Evolutionary conservation across 2,329 filamentous ascomycete species (phyloP).

Genomic region (Diplodia sapinea): DNA sequence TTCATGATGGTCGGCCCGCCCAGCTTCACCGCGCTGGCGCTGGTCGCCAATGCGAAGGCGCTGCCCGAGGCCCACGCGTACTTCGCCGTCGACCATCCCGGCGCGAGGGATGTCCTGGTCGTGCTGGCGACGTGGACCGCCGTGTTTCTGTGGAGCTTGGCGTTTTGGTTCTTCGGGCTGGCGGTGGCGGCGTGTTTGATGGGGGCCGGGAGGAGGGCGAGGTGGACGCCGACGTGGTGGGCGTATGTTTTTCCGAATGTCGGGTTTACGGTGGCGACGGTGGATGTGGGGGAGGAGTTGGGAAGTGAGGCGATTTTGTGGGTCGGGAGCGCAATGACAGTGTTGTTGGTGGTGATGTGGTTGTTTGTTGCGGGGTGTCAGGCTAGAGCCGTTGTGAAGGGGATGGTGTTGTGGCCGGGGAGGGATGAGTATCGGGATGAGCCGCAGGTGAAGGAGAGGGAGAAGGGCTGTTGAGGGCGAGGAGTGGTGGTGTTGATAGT

Average conservation of each 20-base stretch:
- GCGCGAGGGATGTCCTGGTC: constrained; percentile 49
- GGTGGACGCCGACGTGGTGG: constrained; percentile 69
- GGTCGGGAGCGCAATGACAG: constrained; percentile 56
- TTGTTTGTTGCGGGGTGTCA: constrained; percentile 60
- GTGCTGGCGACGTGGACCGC: constrained; percentile 55
- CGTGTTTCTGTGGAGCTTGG: constrained; percentile 70
- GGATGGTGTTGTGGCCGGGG: constrained; percentile 63
- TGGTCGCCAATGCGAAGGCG: constrained; percentile 70
- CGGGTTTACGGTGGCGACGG: constrained; percentile 51
- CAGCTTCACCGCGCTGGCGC: constrained; percentile 71
- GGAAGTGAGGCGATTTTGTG: constrained; percentile 45
- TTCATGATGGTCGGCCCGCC: constrained; percentile 79
- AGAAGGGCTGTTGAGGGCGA: neutral
- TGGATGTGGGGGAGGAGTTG: constrained; percentile 47
- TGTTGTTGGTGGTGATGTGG: constrained; percentile 60
- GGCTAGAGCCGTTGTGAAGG: constrained; percentile 56
- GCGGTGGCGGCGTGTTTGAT: constrained; percentile 44
- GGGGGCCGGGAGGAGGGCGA: constrained; percentile 43
- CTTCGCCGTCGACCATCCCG: constrained; percentile 41
- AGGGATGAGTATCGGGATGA: constrained; percentile 24
- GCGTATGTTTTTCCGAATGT: constrained; percentile 58
- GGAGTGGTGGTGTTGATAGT: no score
- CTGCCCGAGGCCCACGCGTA: constrained; percentile 52
- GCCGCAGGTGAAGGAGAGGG: neutral
- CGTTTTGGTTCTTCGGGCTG: constrained; percentile 61